A percentile compares a stretch with the other conserved stretches of the same genome.
phyloP scores from a whole-genome alignment of 495 filamentous ascomycete species.

The Chaetomium tenue region DNA sequence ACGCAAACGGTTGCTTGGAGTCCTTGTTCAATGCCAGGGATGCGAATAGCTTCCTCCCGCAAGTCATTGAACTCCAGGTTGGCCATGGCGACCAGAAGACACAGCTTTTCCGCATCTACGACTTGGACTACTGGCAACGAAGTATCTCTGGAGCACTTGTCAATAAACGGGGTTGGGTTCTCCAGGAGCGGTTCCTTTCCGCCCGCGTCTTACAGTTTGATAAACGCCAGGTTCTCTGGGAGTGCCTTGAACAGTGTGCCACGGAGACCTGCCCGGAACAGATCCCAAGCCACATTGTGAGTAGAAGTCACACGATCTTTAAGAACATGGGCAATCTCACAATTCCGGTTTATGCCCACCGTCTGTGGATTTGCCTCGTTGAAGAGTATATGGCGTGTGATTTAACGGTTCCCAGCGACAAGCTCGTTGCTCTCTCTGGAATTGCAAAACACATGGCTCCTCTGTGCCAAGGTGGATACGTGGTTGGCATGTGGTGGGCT shows the following conservation, averaged over 20 bases:
- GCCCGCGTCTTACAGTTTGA: constrained; percentile 4
- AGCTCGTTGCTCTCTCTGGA: constrained; percentile 3
- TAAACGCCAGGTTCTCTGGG: constrained; percentile 3
- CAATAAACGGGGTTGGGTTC: background rate
- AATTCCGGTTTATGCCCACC: background rate
- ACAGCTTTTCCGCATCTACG: constrained; percentile 2
- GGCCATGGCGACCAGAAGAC: background rate
- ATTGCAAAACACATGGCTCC: constrained; percentile 5
- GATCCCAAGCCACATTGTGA: background rate
- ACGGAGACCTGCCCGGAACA: background rate
- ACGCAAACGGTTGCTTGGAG: constrained; percentile 5
- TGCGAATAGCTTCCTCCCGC: background rate
- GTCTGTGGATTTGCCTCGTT: background rate
- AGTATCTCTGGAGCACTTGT: background rate
- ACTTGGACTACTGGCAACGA: background rate
- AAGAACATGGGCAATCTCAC: background rate
- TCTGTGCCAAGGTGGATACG: background rate
- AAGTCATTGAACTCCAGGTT: background rate
- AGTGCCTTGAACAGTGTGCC: background rate
- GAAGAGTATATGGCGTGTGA: background rate
- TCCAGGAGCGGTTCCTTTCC: constrained; percentile 6
- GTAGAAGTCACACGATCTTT: background rate
- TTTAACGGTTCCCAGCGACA: background rate
- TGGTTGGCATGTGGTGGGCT: background rate
- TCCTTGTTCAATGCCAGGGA: background rate